Evolutionary conservation across 2,329 filamentous ascomycete species (phyloP).

Genomic region (Dothideomycetidae sp.): DNA sequence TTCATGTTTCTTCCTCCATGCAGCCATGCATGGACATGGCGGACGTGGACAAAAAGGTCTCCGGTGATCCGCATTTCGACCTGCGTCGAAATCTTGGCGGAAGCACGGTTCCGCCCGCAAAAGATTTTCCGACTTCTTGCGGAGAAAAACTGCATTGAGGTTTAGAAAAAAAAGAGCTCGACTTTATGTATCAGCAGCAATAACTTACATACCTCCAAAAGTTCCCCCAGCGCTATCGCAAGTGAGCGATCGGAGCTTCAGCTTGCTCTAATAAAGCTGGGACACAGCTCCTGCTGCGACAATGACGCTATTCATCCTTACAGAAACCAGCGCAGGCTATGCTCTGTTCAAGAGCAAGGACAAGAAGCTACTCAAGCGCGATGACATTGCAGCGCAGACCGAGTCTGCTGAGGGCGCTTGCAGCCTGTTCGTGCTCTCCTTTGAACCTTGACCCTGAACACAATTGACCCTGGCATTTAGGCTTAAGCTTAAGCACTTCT

Average conservation of each 20-base stretch:
- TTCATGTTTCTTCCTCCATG: no score
- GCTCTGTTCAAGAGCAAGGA: constrained; percentile 96
- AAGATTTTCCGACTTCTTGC: neutral
- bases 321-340: constrained; percentile 91
- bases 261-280: neutral
- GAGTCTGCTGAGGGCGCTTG: constrained; percentile 72
- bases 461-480: constrained; percentile 4
- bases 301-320: constrained; percentile 61
- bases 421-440: constrained; percentile 44
- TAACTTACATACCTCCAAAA: no score
- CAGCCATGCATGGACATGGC: no score
- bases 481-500: constrained; percentile 89
- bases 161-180: no score
- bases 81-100: neutral
- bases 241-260: neutral
- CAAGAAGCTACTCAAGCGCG: constrained; percentile 91
- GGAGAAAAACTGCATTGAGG: neutral
- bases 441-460: neutral
- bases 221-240: no score
- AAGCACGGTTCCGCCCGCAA: neutral
- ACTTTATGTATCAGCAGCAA: no score
- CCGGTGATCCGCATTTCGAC: neutral
- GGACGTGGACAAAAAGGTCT: no score
- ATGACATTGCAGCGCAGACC: constrained; percentile 61
- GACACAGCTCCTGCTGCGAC: constrained; percentile 10